Evolutionary conservation across 768 basidiomycete genomes (phyloP), one percentile per base, ranked within the genome.

Genomic region (Mrakia gelida): DNA sequence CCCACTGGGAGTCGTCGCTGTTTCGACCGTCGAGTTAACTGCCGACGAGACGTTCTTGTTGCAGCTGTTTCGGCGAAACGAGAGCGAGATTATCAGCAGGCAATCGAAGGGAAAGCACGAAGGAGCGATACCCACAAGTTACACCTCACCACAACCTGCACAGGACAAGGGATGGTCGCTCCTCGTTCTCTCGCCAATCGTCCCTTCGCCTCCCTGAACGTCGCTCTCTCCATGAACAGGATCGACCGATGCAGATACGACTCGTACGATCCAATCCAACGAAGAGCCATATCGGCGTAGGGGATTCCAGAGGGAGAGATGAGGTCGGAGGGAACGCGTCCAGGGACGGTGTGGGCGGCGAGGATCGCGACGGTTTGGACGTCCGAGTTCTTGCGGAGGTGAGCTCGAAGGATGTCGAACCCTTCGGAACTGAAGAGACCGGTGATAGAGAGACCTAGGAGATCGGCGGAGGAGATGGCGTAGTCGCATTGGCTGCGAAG

Each of bases 301-400:
- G 67, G 21, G 18, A 70, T 26, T 38, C 67, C 67, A 9, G 23
- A 23, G 21, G 21, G 23, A 0, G 34, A 41, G 34, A 41, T 23
- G 34, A 70, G 21, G 28, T 56, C 41, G 41, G 72, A 38, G 54
- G 56, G 30, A 26, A 65, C 41, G 9, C 30, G 32, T 11, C 63
- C 72, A 34, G 72, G 72, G 38, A 56, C 67, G 38, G 73, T 15
- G 30, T 78, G 77, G 0, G 77, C 73, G 1, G 73, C 73, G 34
- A 78, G 49, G 54, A 78, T 62, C 7, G 77, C 28, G n/a, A 56
- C 77, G 34, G 77, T 78, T 38, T 78, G 77, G 23, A 78, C 63
- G 65, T 78, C 77, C 11, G 71, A 73, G 43, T 63, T 78, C 56
- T 70, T 54, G n/a, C 59, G 43, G 52, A 78, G 43, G 38, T 70